phyloP scores from a whole-genome alignment of 805 yeast genomes.

The Isabelozyma heimii region DNA sequence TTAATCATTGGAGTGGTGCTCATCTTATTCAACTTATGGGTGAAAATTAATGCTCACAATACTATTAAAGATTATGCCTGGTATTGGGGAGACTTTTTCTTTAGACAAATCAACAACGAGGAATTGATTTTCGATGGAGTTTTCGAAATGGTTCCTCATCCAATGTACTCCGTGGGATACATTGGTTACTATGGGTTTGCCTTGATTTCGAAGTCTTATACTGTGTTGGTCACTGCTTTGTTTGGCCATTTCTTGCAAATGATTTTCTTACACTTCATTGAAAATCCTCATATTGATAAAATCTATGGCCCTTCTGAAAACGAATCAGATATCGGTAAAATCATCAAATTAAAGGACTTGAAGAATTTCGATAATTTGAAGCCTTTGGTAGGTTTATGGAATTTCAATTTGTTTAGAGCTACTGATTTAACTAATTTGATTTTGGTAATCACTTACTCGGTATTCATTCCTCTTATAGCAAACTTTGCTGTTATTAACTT shows the following conservation, averaged over 20 bases:
- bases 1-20: conserved; percentile 57
- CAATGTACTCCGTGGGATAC: conserved; percentile 89
- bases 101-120: conserved; percentile 59
- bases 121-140: conserved; percentile 84
- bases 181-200: conserved; percentile 86
- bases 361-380: conserved; percentile 37
- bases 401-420: conserved; percentile 63
- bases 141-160: conserved; percentile 87
- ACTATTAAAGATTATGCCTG: conserved; percentile 89
- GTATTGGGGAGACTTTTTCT: conserved; percentile 95
- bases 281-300: conserved; percentile 83
- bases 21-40: conserved; percentile 77
- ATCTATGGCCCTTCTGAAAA: conserved; percentile 57
- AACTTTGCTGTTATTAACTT: conserved; percentile 21
- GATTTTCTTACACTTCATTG: conserved; percentile 69
- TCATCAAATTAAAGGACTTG: conserved; percentile 48
- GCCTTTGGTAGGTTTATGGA: conserved; percentile 59
- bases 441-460: conserved; percentile 38
- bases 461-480: conserved; percentile 41
- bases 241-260: conserved; percentile 78
- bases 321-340: conserved; percentile 33
- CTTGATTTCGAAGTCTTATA: conserved; percentile 68
- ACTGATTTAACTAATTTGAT: conserved; percentile 55
- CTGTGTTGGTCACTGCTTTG: conserved; percentile 65
- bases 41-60: conserved; percentile 81